Base-by-base conservation (phyloP, 768 basidiomycete species). In the Lentinus brumalis region DNA sequence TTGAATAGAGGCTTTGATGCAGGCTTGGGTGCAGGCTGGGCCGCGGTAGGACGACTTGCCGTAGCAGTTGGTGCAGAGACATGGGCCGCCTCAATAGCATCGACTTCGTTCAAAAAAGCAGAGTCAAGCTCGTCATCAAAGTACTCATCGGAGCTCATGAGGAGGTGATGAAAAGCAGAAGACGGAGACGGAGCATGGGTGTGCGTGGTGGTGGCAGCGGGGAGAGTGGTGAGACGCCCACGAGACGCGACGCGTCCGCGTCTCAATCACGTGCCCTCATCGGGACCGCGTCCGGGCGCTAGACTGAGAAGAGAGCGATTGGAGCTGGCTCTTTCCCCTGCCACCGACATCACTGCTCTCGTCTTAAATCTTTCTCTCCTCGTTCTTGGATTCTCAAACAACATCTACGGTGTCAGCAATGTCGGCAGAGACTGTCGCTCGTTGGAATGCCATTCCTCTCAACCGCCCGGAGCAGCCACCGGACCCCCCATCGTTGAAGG, bases 61-160 rank as follows among this genome's bases (percentile, higher is more conserved):
- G 50, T 32, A 50, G 59, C 29, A 26, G 11, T 11, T 6, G 64
- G 49, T 11, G 12, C 56, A 65, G 65, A 46, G 50, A 62, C 59
- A 68, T 84, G 79, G 15, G 83, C 80, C 10, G 88, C 85, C 74
- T 93, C 90, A 47, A 94, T 86, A 18, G 83, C 80, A 68, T 90
- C 87, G 26, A 93, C 78, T 67, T 88, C 80, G 40, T 80, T 74
- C 7, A 91, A 68, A 3, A 83, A 80, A 39, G 80, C 82, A 46
- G 81, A 81, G 72, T 91, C 81, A 32, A 74, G 66, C 4, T 88
- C 87, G 62, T 85, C 86, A 62, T 84, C 83, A 70, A 89, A 92
- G 69, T 86, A 91, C 44, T 81, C 86, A 76, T 91, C 90, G 39
- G 88, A 91, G 77, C 86, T 89, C 89, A 92, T 91, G 62, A 66